Percentiles rank a stretch among this genome's conserved stretches.
Conservation (phyloP, 139 green algal genomes). For the Marvania coccoides region DNA sequence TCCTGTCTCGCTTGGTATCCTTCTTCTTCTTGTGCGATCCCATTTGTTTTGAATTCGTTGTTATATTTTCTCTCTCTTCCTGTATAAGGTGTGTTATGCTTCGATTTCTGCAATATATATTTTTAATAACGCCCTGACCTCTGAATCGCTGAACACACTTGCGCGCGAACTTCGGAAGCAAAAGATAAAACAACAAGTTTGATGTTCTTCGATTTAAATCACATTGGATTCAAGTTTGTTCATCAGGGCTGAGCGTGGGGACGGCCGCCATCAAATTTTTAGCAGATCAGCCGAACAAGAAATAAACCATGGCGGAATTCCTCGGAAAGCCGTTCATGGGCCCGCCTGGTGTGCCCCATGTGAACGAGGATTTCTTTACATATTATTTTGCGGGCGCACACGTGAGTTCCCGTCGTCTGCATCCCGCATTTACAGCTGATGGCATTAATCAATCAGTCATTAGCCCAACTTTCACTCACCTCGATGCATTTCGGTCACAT, state of each 20-base stretch:
- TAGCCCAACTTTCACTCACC: neutral
- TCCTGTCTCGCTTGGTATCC: neutral
- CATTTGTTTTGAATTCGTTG: too few relatives aligned
- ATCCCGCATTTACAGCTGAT: neutral
- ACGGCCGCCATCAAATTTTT: too few relatives aligned
- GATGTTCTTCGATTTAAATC: too few relatives aligned
- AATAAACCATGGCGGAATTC: slow-evolving; percentile 23
- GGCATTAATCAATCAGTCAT: neutral
- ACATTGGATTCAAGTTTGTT: too few relatives aligned
- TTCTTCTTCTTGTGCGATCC: neutral
- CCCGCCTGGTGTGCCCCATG: slow-evolving; percentile 56
- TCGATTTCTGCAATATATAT: too few relatives aligned
- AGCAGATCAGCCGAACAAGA: neutral
- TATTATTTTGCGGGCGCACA: slow-evolving; percentile 69
- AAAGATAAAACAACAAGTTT: too few relatives aligned
- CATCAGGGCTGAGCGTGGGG: too few relatives aligned
- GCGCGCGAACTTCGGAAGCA: too few relatives aligned
- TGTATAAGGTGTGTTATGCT: too few relatives aligned
- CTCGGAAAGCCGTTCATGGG: slow-evolving; percentile 52
- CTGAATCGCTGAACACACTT: too few relatives aligned
- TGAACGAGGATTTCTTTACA: slow-evolving; percentile 62
- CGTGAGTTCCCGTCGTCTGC: slow-evolving; percentile 22
- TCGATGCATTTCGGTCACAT: neutral
- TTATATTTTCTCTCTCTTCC: too few relatives aligned
- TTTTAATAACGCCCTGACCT: too few relatives aligned